A percentile compares a stretch with the other conserved stretches of the same genome.
Conservation (phyloP, 2,329 filamentous ascomycete genomes). For the Microascus cirrosus region DNA sequence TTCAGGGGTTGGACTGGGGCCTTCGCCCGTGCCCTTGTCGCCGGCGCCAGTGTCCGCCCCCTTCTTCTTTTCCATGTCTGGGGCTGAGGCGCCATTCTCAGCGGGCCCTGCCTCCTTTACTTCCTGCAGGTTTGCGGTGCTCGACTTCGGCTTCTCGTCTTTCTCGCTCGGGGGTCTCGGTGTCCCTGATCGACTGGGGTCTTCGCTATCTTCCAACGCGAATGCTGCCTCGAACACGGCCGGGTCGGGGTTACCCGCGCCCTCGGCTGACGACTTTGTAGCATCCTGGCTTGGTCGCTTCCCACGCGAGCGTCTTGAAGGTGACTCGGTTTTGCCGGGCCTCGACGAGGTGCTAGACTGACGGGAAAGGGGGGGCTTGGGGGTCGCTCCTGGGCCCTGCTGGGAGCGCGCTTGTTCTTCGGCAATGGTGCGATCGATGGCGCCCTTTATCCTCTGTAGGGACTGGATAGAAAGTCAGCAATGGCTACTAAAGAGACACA, state of each 20-base stretch:
- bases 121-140: constrained; percentile 10
- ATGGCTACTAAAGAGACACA: neutral
- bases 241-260: constrained; percentile 57
- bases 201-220: constrained; percentile 74
- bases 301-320: constrained; percentile 16
- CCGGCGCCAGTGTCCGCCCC: constrained; percentile 9
- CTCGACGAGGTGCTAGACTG: constrained; percentile 9
- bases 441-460: constrained; percentile 64
- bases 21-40: constrained; percentile 2
- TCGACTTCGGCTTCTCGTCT: constrained; percentile 10
- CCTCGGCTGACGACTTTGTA: constrained; percentile 23
- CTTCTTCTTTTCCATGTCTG: constrained; percentile 11
- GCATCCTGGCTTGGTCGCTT: constrained; percentile 18
- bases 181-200: constrained; percentile 49
- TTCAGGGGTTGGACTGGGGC: constrained; percentile 27
- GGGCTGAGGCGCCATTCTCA: constrained; percentile 6
- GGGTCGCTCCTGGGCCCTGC: constrained; percentile 3
- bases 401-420: constrained; percentile 71
- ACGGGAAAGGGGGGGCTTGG: constrained; percentile 28
- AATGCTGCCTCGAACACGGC: constrained; percentile 82
- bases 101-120: constrained; percentile 5
- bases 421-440: constrained; percentile 77
- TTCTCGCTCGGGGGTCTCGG: constrained; percentile 34
- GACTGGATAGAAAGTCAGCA: constrained; percentile 1
- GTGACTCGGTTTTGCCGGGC: constrained; percentile 1